Percentiles rank a stretch among this genome's conserved stretches.
phyloP scores from a whole-genome alignment of 495 filamentous ascomycete genomes.

The Aspergillus incahuasiensis region DNA sequence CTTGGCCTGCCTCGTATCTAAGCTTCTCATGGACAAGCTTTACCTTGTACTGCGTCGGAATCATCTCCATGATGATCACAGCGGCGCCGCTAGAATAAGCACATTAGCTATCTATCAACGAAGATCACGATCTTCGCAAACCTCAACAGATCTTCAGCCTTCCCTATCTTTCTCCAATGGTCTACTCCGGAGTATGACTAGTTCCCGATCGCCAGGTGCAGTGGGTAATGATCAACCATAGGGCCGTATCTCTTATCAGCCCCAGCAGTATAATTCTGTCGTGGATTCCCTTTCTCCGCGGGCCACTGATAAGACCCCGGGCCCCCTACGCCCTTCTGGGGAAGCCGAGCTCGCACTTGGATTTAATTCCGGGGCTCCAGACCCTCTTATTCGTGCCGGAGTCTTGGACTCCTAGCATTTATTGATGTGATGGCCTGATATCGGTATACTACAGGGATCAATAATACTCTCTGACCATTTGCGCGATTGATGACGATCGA shows the following conservation, averaged over 20 bases:
- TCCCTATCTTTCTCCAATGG: not conserved
- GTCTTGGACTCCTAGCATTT: not conserved
- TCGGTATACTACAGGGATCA: too few species aligned
- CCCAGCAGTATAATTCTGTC: not conserved
- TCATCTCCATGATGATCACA: not conserved
- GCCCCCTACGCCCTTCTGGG: not conserved
- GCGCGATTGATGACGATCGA: not conserved
- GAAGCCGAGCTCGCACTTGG: not conserved
- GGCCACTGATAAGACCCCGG: not conserved
- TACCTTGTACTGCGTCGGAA: not conserved
- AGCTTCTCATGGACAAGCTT: slow-evolving; percentile 6
- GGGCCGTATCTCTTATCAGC: not conserved
- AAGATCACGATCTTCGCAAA: not conserved
- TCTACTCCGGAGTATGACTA: too few species aligned
- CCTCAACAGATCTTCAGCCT: not conserved
- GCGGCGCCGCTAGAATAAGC: not conserved
- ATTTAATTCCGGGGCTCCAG: not conserved
- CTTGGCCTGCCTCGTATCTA: not conserved
- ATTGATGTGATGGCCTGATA: not conserved
- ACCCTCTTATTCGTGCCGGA: not conserved
- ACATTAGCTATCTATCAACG: not conserved
- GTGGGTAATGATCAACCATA: not conserved
- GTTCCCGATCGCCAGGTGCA: not conserved
- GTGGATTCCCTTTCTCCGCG: slow-evolving; percentile 5
- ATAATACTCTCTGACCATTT: not conserved